Evolutionary conservation across 2,329 filamentous ascomycete species (phyloP), one percentile per base, ranked within the genome.

Genomic region (Chalara sp.): DNA sequence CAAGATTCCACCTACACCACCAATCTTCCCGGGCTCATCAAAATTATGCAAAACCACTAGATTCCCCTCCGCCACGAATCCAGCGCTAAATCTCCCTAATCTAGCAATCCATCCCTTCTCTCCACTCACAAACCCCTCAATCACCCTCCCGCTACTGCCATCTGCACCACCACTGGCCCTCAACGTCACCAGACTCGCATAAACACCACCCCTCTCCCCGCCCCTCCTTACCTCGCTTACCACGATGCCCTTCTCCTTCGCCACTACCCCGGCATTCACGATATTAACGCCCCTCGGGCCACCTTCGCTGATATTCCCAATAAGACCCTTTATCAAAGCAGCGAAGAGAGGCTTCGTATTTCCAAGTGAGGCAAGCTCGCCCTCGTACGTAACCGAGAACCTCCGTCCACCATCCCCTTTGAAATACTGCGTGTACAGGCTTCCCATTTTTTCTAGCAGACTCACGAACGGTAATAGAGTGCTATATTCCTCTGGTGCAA

Each of bases 301-400:
- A 0, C 76, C 72, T 51, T 83, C 81, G 50, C 80, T 85, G 57
- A 92, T 86, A 1, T 81, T 80, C 1, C 78, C 76, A 6, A 87
- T 76, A 0, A 93, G 75, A 0, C 88, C 88, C 65, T 90, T 91
- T 57, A 92, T 80, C 1, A 92, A 71, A 0, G 87, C 87, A 0
- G 88, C 87, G 56, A 88, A 89, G 2, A 93, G 75, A 0, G 88
- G 88, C 46, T 87, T 83, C 1, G 87, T 92, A 58, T 87, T 91
- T 54, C 78, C 78, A 54, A 90, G 78, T 12, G 71, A 74, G 0
- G 87, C 83, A 28, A 93, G 71, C 49, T 88, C 83, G 47, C 88
- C 88, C 61, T 88, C 84, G 63, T 92, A 92, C 29, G 82, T 79
- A 5, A 92, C 75, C 62, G 91, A 86, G 65, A 91, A 91, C 6